Evolutionary conservation across 2,329 filamentous ascomycete genomes (phyloP).

Genomic region (Aschersonia sp.): DNA sequence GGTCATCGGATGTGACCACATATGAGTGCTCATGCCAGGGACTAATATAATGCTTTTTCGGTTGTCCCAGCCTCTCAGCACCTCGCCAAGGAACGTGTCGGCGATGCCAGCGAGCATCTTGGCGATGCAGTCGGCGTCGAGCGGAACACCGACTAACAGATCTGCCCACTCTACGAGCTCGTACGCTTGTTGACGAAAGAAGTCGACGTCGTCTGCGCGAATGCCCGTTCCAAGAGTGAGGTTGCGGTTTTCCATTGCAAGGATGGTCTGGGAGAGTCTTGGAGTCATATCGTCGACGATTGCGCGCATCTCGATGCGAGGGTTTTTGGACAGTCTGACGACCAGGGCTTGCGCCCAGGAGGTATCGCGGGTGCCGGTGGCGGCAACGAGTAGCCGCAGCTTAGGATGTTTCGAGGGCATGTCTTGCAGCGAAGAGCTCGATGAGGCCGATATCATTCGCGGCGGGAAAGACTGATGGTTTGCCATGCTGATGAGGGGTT

Average conservation of each 20-base stretch:
- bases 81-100: constrained; percentile 66
- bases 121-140: constrained; percentile 71
- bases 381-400: constrained; percentile 48
- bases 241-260: constrained; percentile 41
- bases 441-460: constrained; percentile 11
- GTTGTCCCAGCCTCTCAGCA: constrained; percentile 75
- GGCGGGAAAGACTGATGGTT: constrained; percentile 15
- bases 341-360: constrained; percentile 53
- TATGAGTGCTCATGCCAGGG: constrained; percentile 75
- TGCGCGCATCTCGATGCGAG: constrained; percentile 45
- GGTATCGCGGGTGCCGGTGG: constrained; percentile 50
- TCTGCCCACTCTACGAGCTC: constrained; percentile 81
- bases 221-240: constrained; percentile 16
- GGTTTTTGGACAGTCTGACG: constrained; percentile 50
- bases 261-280: constrained; percentile 47
- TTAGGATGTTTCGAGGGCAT: constrained; percentile 25
- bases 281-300: constrained; percentile 52
- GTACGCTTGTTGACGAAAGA: constrained; percentile 34
- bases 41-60: constrained; percentile 75
- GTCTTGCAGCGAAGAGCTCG: constrained; percentile 18
- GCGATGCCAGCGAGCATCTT: constrained; percentile 80
- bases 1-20: constrained; percentile 85
- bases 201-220: constrained; percentile 33
- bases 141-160: constrained; percentile 68
- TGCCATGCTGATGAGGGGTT: constrained; percentile 16